Base-by-base conservation (phyloP, 2,329 filamentous ascomycete species). In the Sporothrix inflata region DNA sequence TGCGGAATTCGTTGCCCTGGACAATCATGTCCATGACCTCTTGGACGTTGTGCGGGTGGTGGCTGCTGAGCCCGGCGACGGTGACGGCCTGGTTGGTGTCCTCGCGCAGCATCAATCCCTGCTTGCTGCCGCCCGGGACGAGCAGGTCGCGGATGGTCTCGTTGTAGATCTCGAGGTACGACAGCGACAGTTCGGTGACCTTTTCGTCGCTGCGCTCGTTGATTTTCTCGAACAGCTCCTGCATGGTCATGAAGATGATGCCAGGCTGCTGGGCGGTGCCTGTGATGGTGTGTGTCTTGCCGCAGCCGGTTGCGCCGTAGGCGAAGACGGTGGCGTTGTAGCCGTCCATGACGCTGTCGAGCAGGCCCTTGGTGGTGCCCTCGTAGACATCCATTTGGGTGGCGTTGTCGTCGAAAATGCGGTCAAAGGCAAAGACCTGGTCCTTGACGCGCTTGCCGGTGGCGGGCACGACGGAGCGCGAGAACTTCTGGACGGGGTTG, bases 11-110 rank as follows among this genome's bases (percentile, higher is more conserved):
- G 81, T 99, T 99, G 75, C 96, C 96, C 79, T 91, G 89, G 71
- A 99, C 92, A 79, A 99, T 98, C 88, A 99, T 98, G 78, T 99
- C 95, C 96, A 99, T 99, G 78, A 99, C 96, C 82, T 99, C 91
- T 79, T 97, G 90, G 16, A 98, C 96, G 79, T 95, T 93, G 77
- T 91, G 91, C 2, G 96, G 96, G 75, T 92, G 92, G 79, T 98
- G 94, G 78, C 94, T 98, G 2, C 94, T 96, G 60, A 99, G 85
- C 0, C 95, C 96, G 4, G 93, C 88, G 1, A 99, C 96, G 0
- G 93, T 96, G 8, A 99, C 96, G 12, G 93, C 90, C 80, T 97
- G 93, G 78, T 98, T 94, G 72, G 92, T 92, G 83, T 99, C 96
- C 82, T 99, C 96, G 65, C 96, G 91, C 53, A 99, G 87, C 91